Base-by-base conservation (phyloP, 441 rosid species). In the Geranium incanum region DNA sequence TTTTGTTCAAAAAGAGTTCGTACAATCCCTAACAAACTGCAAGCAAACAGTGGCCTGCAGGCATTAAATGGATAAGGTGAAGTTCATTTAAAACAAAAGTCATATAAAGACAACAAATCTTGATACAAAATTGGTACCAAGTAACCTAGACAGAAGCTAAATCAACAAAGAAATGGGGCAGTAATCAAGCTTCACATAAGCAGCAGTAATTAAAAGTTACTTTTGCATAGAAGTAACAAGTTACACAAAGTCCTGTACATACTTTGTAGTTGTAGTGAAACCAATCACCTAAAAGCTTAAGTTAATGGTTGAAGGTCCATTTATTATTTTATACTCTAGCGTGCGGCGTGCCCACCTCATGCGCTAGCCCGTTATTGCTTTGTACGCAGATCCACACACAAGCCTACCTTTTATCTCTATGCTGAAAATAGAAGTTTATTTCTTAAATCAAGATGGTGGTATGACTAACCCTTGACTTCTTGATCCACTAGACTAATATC, bases 1-100 rank as follows among this genome's bases (percentile, higher is more conserved):
- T 86, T 81, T 84, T 90, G 93, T 77, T 94, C 99, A 82, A 92
- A 79, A 79, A 94, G 93, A 65, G 88, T 80, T 63, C 91, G 92
- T 68, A 90, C 78, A 70, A 92, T 83, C 75, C 83, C 89, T 73
- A 94, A 77, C 74, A 94, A 86, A 81, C 97, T 92, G 85, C 86
- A 78, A 16, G 96, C 88, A 87, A 89, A 90, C 19, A 92, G 83
- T 36, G 97, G 92, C 94, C 99, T 92, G 89, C 84, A 82, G 81
- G 23, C 63, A 57, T 57, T 16, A 21, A 15, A 57, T 57, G 23
- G 63, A 16, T 57, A 16, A 15, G 63, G 63, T 59, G 52, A 45
- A 45, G 52, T 12, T 45, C 52, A 45, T 59, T 16, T 18, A 59
- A 6, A 59, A 18, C 19, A 59, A 6, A 59, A 5, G 28, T 59